These are phyloP conservation scores for Iberis pinnata DNA, from an alignment of 345 rosid species.

Conservation along the genomic window DNA sequence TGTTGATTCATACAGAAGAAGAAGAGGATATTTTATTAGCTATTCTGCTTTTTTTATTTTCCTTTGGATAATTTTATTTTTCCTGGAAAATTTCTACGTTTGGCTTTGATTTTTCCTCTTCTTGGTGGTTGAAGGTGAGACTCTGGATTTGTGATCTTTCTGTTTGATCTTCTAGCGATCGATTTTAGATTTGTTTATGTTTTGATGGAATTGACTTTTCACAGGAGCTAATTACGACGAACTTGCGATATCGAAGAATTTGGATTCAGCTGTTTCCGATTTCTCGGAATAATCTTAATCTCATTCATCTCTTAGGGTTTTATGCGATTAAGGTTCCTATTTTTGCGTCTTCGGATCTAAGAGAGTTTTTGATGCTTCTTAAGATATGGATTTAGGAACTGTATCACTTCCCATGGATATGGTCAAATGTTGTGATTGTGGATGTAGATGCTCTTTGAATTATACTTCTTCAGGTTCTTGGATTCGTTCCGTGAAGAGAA, in stretches of 20 bases:
- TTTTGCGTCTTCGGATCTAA: too few species aligned
- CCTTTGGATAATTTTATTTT: constrained; percentile 6
- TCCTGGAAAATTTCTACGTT: not conserved
- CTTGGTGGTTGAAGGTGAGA: constrained; percentile 24
- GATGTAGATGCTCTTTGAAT: constrained; percentile 45
- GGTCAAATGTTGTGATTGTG: constrained; percentile 55
- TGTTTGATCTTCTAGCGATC: not conserved
- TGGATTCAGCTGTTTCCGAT: too few species aligned
- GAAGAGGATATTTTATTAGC: not conserved
- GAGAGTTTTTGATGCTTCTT: too few species aligned
- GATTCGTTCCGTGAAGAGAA: constrained; percentile 69
- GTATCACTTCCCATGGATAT: constrained; percentile 26
- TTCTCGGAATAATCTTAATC: too few species aligned
- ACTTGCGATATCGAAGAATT: too few species aligned
- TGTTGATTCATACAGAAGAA: not conserved
- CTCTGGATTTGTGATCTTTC: not conserved
- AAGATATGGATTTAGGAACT: constrained; percentile 61
- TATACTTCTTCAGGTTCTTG: constrained; percentile 32
- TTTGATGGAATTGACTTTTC: too few species aligned
- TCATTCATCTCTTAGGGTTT: too few species aligned
- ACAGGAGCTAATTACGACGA: too few species aligned
- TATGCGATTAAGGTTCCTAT: too few species aligned
- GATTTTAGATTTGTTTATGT: too few species aligned
- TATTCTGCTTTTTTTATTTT: too few species aligned
- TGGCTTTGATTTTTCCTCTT: too few species aligned